Conservation (phyloP, 768 basidiomycete species). For the Lactifluus subvellereus region DNA sequence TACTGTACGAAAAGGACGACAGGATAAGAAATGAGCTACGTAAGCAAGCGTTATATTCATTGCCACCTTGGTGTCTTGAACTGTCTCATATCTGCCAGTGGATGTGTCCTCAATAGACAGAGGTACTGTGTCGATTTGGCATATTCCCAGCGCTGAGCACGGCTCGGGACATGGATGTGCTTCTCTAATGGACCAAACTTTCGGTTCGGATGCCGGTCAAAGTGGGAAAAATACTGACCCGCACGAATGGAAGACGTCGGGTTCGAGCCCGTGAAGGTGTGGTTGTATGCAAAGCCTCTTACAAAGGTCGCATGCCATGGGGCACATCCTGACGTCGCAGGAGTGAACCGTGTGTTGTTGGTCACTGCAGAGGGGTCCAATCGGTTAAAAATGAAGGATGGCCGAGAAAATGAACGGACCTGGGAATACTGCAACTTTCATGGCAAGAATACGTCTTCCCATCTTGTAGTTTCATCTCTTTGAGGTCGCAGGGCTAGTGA, state of each 20-base stretch:
- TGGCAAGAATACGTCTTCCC: conserved; percentile 18
- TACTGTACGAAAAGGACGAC: conserved; percentile 35
- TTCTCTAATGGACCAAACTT: conserved; percentile 35
- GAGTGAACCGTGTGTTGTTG: conserved; percentile 40
- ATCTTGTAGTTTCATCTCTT: neutral
- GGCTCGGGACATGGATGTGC: conserved; percentile 41
- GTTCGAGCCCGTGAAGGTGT: conserved; percentile 48
- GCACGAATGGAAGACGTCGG: conserved; percentile 45
- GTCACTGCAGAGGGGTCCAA: conserved; percentile 33
- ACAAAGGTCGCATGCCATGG: conserved; percentile 49
- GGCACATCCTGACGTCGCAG: conserved; percentile 50
- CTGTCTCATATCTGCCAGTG: conserved; percentile 52
- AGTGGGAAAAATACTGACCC: conserved; percentile 36
- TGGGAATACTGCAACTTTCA: conserved; percentile 13
- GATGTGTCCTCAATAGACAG: conserved; percentile 59
- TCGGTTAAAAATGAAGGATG: neutral
- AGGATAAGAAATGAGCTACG: neutral
- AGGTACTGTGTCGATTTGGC: conserved; percentile 53
- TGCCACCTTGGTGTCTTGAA: conserved; percentile 57
- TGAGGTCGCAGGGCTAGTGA: conserved; percentile 18
- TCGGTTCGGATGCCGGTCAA: neutral
- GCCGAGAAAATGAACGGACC: neutral
- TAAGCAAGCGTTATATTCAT: neutral
- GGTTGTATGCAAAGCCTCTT: conserved; percentile 44
- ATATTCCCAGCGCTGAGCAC: conserved; percentile 46